Evolutionary conservation across 345 rosid genomes (phyloP).

Genomic region (Lumnitzera littorea): DNA sequence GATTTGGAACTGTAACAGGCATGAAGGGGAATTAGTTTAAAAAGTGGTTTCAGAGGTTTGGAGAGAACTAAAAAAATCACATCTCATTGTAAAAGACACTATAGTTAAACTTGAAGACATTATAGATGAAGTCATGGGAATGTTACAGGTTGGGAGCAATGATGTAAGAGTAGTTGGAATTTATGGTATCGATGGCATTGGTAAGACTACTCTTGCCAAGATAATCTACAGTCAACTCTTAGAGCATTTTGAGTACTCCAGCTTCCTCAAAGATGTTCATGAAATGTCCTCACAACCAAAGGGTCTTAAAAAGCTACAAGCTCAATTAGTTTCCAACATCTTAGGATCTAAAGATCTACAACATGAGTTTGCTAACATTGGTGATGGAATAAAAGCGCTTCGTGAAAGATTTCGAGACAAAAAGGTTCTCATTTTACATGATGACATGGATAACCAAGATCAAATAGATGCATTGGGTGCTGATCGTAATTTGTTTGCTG

Average conservation of each 20-base stretch:
- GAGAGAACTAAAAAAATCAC: too few relatives aligned
- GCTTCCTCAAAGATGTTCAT: slow-evolving; percentile 6
- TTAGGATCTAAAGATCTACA: background rate
- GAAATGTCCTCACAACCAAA: too few relatives aligned
- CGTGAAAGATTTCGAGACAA: background rate
- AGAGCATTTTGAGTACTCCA: background rate
- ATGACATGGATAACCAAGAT: background rate
- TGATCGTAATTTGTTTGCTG: background rate
- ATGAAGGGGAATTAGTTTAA: too few relatives aligned
- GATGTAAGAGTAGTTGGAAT: background rate
- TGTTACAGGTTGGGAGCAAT: background rate
- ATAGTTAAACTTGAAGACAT: background rate
- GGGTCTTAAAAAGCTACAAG: background rate
- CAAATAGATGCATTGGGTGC: slow-evolving; percentile 7
- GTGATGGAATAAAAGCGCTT: background rate
- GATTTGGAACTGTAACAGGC: too few relatives aligned
- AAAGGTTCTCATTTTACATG: background rate
- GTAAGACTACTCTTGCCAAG: slow-evolving; percentile 2
- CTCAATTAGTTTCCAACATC: background rate
- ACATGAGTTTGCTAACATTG: background rate
- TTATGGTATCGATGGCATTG: background rate
- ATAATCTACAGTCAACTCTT: slow-evolving; percentile 1
- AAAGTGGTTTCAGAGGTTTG: too few relatives aligned
- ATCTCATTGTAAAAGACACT: background rate
- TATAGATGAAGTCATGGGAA: too few relatives aligned